Conservation (phyloP, 257 asterid species). For the Gynochthodes officinalis region DNA sequence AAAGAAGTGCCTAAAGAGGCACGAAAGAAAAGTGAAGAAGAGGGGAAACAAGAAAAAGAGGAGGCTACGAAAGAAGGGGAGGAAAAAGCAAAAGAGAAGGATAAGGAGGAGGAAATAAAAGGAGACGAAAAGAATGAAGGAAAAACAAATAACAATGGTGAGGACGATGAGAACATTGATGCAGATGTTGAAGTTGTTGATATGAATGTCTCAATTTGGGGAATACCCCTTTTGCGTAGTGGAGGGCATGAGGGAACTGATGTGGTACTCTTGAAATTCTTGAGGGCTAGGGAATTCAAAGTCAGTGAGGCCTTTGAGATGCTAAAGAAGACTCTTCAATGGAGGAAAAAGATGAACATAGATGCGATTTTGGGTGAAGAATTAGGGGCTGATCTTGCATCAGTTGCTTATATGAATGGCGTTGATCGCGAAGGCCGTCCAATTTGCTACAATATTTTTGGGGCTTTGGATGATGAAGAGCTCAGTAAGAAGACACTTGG, state of each 20-base stretch:
- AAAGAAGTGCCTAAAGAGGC: slow-evolving; percentile 29
- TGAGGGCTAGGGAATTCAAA: slow-evolving; percentile 76
- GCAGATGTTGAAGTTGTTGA: slow-evolving; percentile 29
- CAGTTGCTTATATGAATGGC: slow-evolving; percentile 69
- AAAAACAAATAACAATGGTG: slow-evolving; percentile 2
- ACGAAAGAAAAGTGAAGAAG: slow-evolving; percentile 15
- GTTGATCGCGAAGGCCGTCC: slow-evolving; percentile 62
- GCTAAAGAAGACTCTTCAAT: slow-evolving; percentile 66
- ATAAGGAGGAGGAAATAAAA: slow-evolving; percentile 16
- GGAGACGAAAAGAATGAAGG: slow-evolving; percentile 13
- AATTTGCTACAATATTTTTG: slow-evolving; percentile 75
- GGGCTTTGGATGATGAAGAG: slow-evolving; percentile 50
- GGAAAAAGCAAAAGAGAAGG: slow-evolving; percentile 19
- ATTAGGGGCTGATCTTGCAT: slow-evolving; percentile 43
- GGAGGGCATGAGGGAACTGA: slow-evolving; percentile 52
- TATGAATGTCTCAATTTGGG: slow-evolving; percentile 59
- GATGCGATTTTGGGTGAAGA: slow-evolving; percentile 57
- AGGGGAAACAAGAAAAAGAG: slow-evolving; percentile 11
- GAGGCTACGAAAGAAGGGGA: slow-evolving; percentile 18
- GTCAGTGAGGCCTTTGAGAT: slow-evolving; percentile 58
- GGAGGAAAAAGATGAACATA: slow-evolving; percentile 62
- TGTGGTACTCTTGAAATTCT: slow-evolving; percentile 63
- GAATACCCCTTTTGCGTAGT: slow-evolving; percentile 60
- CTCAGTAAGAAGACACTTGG: slow-evolving; percentile 46
- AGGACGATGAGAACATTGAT: slow-evolving; percentile 4